These are phyloP conservation scores for Blastobotrys chiropterorum DNA, from an alignment of 805 yeast genomes.

Conservation along the genomic window DNA sequence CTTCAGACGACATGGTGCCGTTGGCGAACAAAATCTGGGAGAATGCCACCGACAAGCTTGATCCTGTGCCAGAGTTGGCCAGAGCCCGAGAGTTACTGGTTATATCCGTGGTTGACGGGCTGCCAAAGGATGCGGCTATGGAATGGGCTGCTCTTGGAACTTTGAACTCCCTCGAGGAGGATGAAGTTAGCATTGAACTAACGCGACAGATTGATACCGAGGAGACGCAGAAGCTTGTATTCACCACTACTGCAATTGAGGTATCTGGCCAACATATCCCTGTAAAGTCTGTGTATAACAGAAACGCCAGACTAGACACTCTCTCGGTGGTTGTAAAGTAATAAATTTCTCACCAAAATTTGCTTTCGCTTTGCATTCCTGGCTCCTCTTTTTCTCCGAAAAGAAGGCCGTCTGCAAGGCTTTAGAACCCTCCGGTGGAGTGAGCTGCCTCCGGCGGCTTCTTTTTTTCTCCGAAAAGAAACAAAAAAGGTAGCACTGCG, in stretches of 20 bases:
- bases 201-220: background rate
- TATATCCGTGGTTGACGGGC: conserved; percentile 17
- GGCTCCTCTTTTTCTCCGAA: background rate
- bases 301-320: background rate
- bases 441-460: too few relatives aligned
- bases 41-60: background rate
- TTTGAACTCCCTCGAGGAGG: conserved; percentile 12
- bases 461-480: background rate
- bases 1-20: conserved; percentile 24
- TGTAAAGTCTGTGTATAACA: background rate
- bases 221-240: background rate
- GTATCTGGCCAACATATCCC: background rate
- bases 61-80: background rate
- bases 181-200: background rate
- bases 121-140: conserved; percentile 26
- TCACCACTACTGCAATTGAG: background rate
- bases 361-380: too few relatives aligned
- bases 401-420: too few relatives aligned
- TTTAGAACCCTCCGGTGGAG: too few relatives aligned
- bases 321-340: background rate
- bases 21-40: conserved; percentile 41
- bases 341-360: too few relatives aligned
- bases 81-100: conserved; percentile 12
- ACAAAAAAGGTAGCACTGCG: too few relatives aligned
- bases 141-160: conserved; percentile 26